Conservation (phyloP, 2,329 filamentous ascomycete species). For the Leptographium wingfieldii region DNA sequence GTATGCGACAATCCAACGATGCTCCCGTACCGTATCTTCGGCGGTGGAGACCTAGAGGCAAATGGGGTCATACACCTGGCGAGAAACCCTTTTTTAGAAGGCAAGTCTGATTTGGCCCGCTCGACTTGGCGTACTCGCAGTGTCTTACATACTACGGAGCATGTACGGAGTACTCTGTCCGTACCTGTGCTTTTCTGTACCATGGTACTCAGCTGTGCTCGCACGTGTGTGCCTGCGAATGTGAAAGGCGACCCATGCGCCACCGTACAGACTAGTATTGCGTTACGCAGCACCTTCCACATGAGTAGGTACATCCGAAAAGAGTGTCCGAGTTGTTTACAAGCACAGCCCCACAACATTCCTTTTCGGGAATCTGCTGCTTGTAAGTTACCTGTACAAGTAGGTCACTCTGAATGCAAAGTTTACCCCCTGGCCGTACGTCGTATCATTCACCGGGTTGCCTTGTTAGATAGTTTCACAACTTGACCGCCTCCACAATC, state of each 20-base stretch:
- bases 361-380: background rate
- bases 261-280: background rate
- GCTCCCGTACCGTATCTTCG: background rate
- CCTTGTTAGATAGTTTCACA: background rate
- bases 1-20: background rate
- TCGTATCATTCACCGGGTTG: background rate
- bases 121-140: too few relatives aligned
- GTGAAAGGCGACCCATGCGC: background rate
- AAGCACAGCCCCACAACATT: background rate
- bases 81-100: too few relatives aligned
- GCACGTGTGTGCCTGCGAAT: background rate
- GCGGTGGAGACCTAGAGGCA: background rate
- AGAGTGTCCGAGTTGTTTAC: too few relatives aligned
- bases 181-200: too few relatives aligned
- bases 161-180: too few relatives aligned
- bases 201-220: background rate
- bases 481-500: background rate
- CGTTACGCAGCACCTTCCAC: too few relatives aligned
- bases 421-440: too few relatives aligned
- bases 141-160: too few relatives aligned
- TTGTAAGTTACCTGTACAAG: background rate
- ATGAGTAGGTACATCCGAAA: too few relatives aligned
- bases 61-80: background rate
- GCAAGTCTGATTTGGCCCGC: too few relatives aligned
- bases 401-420: too few relatives aligned